Percentiles rank a stretch among this genome's conserved stretches.
Evolutionary conservation across 495 filamentous ascomycete species (phyloP).

Genomic region (Alectoria sarmentosa): DNA sequence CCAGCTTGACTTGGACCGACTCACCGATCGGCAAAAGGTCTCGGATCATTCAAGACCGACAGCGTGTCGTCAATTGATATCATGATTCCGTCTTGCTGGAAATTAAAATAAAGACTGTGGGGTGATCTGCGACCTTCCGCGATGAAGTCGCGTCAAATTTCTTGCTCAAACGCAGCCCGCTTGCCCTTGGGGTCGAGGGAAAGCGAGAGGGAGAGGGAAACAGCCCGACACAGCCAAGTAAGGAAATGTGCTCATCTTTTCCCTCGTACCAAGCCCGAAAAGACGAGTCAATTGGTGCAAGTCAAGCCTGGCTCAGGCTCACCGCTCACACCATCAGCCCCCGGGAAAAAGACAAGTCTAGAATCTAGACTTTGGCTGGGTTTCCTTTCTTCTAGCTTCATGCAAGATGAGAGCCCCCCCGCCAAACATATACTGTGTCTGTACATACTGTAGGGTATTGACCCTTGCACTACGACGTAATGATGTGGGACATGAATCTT

Average conservation of each 20-base stretch:
- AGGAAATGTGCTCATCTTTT: background rate
- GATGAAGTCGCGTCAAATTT: background rate
- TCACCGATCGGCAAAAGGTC: background rate
- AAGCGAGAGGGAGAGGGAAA: too few relatives aligned
- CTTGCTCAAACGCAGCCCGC: background rate
- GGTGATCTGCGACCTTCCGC: background rate
- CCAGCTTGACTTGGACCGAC: background rate
- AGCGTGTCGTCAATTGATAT: background rate
- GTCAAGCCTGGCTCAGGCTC: conserved; percentile 1
- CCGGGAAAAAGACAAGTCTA: background rate
- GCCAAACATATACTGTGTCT: too few relatives aligned
- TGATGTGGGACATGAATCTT: background rate
- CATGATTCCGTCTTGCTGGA: background rate
- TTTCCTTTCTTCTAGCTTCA: background rate
- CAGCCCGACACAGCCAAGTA: background rate
- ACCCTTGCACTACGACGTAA: background rate
- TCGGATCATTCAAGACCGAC: background rate
- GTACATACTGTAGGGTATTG: too few relatives aligned
- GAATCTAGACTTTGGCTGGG: background rate
- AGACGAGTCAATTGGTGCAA: background rate
- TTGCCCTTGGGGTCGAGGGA: background rate
- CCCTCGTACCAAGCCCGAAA: background rate
- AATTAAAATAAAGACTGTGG: conserved; percentile 1
- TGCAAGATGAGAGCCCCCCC: background rate
- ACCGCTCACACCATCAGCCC: background rate